These are phyloP conservation scores for Boletus patriciae DNA, from an alignment of 768 basidiomycete species.

Conservation along the genomic window DNA sequence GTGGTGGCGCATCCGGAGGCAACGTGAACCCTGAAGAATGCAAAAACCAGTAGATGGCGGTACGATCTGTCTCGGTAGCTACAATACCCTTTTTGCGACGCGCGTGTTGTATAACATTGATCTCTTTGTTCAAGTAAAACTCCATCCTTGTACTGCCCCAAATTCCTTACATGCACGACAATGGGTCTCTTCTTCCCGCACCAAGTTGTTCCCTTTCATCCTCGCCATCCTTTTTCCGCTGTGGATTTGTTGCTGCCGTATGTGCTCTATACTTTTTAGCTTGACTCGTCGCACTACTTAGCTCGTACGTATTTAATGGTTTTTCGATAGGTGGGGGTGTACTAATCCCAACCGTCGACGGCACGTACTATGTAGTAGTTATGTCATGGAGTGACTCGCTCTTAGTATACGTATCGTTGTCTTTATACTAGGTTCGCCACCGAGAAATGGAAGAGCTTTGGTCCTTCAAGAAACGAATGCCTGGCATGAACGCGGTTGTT, in stretches of 20 bases:
- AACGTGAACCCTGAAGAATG: slow-evolving; percentile 76
- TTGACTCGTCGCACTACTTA: slow-evolving; percentile 19
- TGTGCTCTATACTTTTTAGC: slow-evolving; percentile 9
- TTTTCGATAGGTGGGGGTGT: slow-evolving; percentile 8
- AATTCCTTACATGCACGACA: slow-evolving; percentile 3
- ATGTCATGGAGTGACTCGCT: background rate
- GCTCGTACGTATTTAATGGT: slow-evolving; percentile 20
- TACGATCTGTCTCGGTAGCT: slow-evolving; percentile 11
- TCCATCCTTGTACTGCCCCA: slow-evolving; percentile 11
- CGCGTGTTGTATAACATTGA: slow-evolving; percentile 13
- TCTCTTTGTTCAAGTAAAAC: slow-evolving; percentile 18
- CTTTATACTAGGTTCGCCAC: background rate
- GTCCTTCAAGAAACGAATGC: no score
- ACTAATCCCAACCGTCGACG: background rate
- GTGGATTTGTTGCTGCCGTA: slow-evolving; percentile 14
- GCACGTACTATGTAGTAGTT: background rate
- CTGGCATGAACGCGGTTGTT: no score
- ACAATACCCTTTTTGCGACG: slow-evolving; percentile 21
- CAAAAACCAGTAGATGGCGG: slow-evolving; percentile 73
- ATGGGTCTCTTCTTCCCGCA: background rate
- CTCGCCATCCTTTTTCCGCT: background rate
- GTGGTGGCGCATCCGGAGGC: slow-evolving; percentile 42
- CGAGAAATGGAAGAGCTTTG: no score
- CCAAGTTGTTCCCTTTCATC: background rate
- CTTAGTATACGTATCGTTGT: background rate